Evolutionary conservation across 306 rosid species (phyloP).

Genomic region (Parietaria judaica): DNA sequence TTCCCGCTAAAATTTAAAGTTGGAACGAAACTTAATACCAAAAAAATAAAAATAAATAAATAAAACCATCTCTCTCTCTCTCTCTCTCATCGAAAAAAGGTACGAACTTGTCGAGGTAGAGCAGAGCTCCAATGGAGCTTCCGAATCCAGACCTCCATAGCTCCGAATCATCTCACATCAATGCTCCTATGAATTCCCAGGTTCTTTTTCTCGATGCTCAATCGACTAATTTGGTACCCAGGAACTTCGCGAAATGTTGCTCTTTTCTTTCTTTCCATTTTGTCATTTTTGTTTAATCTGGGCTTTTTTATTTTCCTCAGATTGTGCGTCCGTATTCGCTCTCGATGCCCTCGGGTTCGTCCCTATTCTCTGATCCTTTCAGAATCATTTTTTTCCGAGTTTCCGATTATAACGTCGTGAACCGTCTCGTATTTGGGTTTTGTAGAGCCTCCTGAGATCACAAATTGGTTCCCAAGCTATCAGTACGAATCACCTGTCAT

Average conservation of each 20-base stretch:
- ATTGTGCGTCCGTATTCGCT: conserved; percentile 23
- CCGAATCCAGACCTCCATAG: neutral
- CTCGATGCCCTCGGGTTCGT: conserved; percentile 55
- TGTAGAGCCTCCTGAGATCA: conserved; percentile 60
- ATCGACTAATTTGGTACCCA: neutral
- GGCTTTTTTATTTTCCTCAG: conserved; percentile 18
- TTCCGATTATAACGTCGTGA: neutral
- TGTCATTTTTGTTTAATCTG: neutral
- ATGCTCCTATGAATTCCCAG: conserved; percentile 29
- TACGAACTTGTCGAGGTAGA: conserved; percentile 1
- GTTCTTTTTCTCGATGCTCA: conserved; percentile 14
- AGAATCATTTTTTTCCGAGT: too few relatives aligned
- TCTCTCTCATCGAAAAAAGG: neutral
- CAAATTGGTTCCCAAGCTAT: conserved; percentile 72
- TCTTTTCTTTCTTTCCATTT: neutral
- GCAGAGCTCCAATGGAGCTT: conserved; percentile 26
- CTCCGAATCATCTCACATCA: conserved; percentile 5
- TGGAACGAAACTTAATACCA: neutral
- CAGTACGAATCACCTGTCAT: conserved; percentile 49
- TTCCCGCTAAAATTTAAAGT: too few relatives aligned
- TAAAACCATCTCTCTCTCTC: too few relatives aligned
- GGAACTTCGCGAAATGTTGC: neutral
- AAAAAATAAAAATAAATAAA: too few relatives aligned
- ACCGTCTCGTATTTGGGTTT: conserved; percentile 11
- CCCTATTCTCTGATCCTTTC: neutral